Evolutionary conservation across 78 protist species (phyloP).

Genomic region (Dictyostelium brefeldianum): DNA sequence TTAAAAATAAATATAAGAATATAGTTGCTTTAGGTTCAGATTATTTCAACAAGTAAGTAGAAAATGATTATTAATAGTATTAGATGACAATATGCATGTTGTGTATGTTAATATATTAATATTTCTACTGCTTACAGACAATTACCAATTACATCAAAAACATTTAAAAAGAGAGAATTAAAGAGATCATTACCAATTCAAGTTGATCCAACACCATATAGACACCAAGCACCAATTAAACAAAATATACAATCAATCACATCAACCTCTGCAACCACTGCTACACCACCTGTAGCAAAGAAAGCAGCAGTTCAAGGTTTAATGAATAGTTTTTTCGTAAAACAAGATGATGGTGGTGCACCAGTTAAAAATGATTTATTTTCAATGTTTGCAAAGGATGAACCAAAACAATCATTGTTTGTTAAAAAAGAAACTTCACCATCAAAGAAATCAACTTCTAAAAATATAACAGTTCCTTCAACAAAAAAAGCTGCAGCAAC

Average conservation of each 20-base stretch:
- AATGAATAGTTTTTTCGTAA: constrained; percentile 16
- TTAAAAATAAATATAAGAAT: constrained; percentile 37
- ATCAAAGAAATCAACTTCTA: neutral
- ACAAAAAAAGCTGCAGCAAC: neutral
- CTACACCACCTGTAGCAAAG: neutral
- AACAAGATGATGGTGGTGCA: neutral
- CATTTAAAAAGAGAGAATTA: constrained; percentile 48
- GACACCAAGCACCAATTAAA: constrained; percentile 1
- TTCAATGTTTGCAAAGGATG: constrained; percentile 10
- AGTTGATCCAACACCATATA: constrained; percentile 28
- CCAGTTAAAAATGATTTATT: neutral
- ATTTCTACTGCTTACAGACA: neutral
- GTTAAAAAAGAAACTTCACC: constrained; percentile 21
- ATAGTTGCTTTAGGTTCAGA: constrained; percentile 26
- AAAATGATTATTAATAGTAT: neutral
- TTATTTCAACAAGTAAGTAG: constrained; percentile 41
- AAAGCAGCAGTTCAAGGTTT: constrained; percentile 6
- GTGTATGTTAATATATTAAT: neutral
- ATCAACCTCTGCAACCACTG: too few relatives aligned
- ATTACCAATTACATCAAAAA: constrained; percentile 25
- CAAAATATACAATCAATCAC: neutral
- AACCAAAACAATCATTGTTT: neutral
- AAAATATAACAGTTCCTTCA: neutral
- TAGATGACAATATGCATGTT: too few relatives aligned
- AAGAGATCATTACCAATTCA: constrained; percentile 55